These are phyloP conservation scores for Crithidia thermophila DNA, from an alignment of 208 protist species.

Conservation along the genomic window DNA sequence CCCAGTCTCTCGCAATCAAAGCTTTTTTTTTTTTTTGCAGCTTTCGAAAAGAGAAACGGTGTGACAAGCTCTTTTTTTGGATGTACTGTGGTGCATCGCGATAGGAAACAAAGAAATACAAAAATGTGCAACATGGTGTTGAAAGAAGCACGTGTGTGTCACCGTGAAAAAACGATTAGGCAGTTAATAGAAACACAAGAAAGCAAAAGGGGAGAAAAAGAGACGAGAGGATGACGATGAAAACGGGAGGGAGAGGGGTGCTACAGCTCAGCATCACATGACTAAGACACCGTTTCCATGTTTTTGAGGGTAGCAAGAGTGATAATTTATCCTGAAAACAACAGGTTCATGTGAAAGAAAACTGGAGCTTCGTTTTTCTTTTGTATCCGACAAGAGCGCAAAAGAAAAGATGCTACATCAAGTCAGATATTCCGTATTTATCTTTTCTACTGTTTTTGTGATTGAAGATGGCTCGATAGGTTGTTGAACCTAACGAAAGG, in stretches of 20 bases:
- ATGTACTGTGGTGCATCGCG: no score
- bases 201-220: not conserved
- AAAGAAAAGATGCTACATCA: not conserved
- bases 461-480: no score
- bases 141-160: no score
- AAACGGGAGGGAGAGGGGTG: not conserved
- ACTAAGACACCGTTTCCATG: not conserved
- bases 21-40: slow-evolving; percentile 3
- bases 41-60: no score
- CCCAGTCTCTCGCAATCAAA: not conserved
- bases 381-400: slow-evolving; percentile 8
- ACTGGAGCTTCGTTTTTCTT: no score
- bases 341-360: no score
- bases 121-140: no score
- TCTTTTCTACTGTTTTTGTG: slow-evolving; percentile 19
- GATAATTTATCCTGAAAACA: not conserved
- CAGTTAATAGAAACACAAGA: not conserved
- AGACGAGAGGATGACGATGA: not conserved
- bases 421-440: slow-evolving; percentile 1
- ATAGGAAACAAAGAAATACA: no score
- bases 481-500: no score
- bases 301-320: not conserved
- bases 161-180: no score
- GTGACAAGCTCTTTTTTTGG: no score
- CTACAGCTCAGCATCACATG: not conserved